Evolutionary conservation across 805 yeast species (phyloP), one percentile per base, ranked within the genome.

Genomic region (Starmera pachycereana): DNA sequence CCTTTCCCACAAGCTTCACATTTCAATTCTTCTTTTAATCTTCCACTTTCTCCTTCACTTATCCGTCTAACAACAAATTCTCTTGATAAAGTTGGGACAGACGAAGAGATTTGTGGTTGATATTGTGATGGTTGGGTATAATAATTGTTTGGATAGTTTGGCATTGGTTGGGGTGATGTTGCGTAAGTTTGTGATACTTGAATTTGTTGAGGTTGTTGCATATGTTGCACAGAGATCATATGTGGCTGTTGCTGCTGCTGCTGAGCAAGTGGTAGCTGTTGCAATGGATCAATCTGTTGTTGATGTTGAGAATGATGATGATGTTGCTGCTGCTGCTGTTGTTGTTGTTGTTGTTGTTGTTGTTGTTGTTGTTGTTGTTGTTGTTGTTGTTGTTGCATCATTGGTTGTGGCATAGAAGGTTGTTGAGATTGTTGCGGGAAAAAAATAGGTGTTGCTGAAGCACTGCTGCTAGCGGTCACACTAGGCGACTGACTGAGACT

Each of bases 1-100:
- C 92, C 94, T 59, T 86, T 86, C 4, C 95, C 95, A 52, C 96
- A 86, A 4, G 92, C 86, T 58, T 87, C 94, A 64, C 95, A 86
- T 52, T 79, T 79, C 46, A 86, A 69, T 54, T 82, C 89, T 54
- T 86, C 94, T 57, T 85, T 86, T 37, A 83, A 67, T 37, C 95
- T 63, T 18, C 94, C 94, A 4, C 87, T 76, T 56, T 84, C 94
- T 36, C 95, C 95, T 57, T 85, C 95, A 37, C 85, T 75, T 39
- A 83, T 83, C 41, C 95, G 67, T 45, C 95, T 68, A 12, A 82
- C 90, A 4, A 85, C 94, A 59, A 84, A 82, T 47, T 81, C 81
- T 44, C 83, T 60, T 5, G 74, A 63, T 37, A 77, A 57, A 8
- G 51, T 31, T 11, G 75, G 72, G n/a, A 64, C 67, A 2, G 66